These are phyloP conservation scores for Verticillium longisporum DNA, from an alignment of 2,329 filamentous ascomycete species.

Conservation along the genomic window DNA sequence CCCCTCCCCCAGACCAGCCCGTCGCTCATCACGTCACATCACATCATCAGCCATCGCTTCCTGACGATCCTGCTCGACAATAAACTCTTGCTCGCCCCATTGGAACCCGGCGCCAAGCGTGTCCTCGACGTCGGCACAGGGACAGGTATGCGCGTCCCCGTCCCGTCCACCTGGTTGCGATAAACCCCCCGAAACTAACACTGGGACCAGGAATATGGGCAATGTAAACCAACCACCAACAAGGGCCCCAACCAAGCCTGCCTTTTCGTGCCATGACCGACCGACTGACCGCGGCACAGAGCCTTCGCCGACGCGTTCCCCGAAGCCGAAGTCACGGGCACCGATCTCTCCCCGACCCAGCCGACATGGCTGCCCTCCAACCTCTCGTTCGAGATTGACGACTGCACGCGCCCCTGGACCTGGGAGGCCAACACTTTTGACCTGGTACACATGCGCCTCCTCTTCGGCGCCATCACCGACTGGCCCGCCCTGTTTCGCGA, in stretches of 20 bases:
- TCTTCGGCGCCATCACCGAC: conserved; percentile 49
- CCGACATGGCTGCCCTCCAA: conserved; percentile 14
- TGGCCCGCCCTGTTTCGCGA: conserved; percentile 43
- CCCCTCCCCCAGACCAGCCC: neutral
- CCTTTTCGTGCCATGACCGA: conserved; percentile 5
- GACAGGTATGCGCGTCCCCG: conserved; percentile 27
- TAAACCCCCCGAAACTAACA: neutral
- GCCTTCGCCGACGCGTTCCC: conserved; percentile 8
- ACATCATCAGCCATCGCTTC: neutral
- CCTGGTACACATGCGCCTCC: conserved; percentile 52
- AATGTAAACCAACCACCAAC: conserved; percentile 10
- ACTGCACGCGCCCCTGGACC: conserved; percentile 45
- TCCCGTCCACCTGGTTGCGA: neutral
- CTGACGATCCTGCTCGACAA: conserved; percentile 3
- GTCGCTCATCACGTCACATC: neutral
- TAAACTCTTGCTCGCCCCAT: conserved; percentile 5
- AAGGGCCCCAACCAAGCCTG: conserved; percentile 28
- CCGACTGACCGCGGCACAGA: neutral
- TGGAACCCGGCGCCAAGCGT: neutral
- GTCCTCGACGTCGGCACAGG: conserved; percentile 18
- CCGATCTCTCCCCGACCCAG: conserved; percentile 7
- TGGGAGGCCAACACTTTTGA: conserved; percentile 45
- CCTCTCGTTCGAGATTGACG: conserved; percentile 26
- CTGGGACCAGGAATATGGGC: conserved; percentile 2
- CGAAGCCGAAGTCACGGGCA: conserved; percentile 1